phyloP scores from a whole-genome alignment of 805 yeast genomes.

The Myxozyma lipomycoides region DNA sequence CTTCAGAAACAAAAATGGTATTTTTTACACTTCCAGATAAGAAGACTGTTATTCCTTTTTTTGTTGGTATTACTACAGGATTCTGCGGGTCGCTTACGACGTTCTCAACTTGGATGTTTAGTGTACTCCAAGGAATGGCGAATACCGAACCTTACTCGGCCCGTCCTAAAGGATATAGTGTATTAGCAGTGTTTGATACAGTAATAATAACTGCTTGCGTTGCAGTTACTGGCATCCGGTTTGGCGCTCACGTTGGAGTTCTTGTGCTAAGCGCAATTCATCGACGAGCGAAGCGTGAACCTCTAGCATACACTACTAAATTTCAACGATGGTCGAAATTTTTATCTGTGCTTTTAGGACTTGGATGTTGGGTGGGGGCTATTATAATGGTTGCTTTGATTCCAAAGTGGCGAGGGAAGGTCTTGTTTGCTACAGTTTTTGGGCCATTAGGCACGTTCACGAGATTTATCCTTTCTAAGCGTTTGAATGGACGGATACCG shows the following conservation, averaged over 20 bases:
- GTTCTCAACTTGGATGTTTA: slow-evolving; percentile 32
- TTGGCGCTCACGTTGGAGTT: slow-evolving; percentile 27
- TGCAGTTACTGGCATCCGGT: slow-evolving; percentile 23
- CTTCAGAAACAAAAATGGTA: slow-evolving; percentile 16
- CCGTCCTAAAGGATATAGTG: slow-evolving; percentile 28
- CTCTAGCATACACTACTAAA: slow-evolving; percentile 1
- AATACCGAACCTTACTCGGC: slow-evolving; percentile 13
- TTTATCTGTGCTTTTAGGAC: slow-evolving; percentile 19
- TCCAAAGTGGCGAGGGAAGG: slow-evolving; percentile 27
- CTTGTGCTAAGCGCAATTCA: neutral
- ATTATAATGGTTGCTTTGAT: slow-evolving; percentile 25
- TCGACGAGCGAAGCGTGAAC: neutral
- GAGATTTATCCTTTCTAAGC: slow-evolving; percentile 25
- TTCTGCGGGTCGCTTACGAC: slow-evolving; percentile 33
- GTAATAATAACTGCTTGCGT: slow-evolving; percentile 25
- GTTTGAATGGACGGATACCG: slow-evolving; percentile 16
- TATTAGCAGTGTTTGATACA: slow-evolving; percentile 24
- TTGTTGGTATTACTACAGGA: slow-evolving; percentile 30
- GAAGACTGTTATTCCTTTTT: slow-evolving; percentile 16
- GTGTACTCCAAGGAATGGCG: slow-evolving; percentile 27
- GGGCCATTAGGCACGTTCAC: slow-evolving; percentile 29
- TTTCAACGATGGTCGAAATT: slow-evolving; percentile 1
- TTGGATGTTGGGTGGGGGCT: slow-evolving; percentile 28
- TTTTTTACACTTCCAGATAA: neutral
- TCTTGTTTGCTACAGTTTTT: slow-evolving; percentile 25